Evolutionary conservation across 176 grass and related monocot genomes (phyloP), one percentile per base, ranked within the genome.

Genomic region (Triticum monococcum): DNA sequence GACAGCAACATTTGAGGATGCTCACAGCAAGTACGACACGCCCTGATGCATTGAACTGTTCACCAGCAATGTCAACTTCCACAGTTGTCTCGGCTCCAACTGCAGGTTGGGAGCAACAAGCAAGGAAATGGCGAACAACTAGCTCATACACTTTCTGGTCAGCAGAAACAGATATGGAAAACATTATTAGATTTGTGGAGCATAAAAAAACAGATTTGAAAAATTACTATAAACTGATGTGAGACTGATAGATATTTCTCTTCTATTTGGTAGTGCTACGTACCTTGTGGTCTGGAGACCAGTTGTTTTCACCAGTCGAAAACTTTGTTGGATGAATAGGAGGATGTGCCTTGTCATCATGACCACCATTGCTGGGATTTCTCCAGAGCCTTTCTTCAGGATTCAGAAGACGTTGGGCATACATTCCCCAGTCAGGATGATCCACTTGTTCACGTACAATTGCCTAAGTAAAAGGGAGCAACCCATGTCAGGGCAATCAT

Each of bases 271-370:
- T 56, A 87, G 36, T 64, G 31, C 3, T 74, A 88, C 72, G 9
- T 85, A 98, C 93, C 30, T 46, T 81, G 54, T 98, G 91, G 35
- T 98, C 90, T 79, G 64, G 90, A 70, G 91, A 88, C 96, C 92
- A 92, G 24, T 87, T 83, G 37, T 83, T 77, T 89, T 95, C 93
- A 20, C 90, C 91, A 79, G 85, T 30, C 62, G 82, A 89, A 83
- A 94, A 92, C 84, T 95, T 98, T 52, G 93, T 95, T 45, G 96
- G 96, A 89, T 98, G 93, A 79, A 98, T 95, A 62, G 96, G 96
- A 83, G 96, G 96, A 72, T 98, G 96, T 43, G 96, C 93, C 75
- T 95, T 98, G 84, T 98, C 93, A 94, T 98, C 88, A 86, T 98
- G 96, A 62, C 90, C 93, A 84, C 96, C 96, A 77, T 92, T 98